These are phyloP conservation scores for Exserohilum rostratum DNA, from an alignment of 2,329 filamentous ascomycete genomes.

Conservation along the genomic window DNA sequence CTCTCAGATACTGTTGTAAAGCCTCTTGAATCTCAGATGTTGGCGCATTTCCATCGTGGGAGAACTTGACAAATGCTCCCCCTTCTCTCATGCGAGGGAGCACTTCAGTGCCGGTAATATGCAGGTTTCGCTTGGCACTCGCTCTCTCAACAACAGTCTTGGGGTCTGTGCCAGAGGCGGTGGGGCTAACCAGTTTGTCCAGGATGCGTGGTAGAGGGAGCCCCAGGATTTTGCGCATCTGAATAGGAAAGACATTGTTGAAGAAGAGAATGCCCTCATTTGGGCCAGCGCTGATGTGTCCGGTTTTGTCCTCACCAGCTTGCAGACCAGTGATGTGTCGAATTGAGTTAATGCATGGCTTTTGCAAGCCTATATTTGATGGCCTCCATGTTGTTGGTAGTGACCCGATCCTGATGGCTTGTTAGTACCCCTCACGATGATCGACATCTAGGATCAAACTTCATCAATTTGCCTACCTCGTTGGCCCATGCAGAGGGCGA, in stretches of 20 bases:
- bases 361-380: not conserved
- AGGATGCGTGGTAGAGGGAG: conserved; percentile 60
- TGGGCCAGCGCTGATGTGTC: conserved; percentile 77
- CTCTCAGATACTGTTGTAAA: conserved; percentile 67
- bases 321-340: conserved; percentile 46
- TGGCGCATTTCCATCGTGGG: conserved; percentile 56
- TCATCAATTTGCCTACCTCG: conserved; percentile 30
- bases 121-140: conserved; percentile 63
- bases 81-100: conserved; percentile 88
- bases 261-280: conserved; percentile 89
- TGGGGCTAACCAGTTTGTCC: conserved; percentile 58
- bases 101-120: conserved; percentile 78
- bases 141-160: conserved; percentile 61
- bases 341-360: conserved; percentile 12
- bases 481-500: conserved; percentile 23
- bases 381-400: conserved; percentile 5
- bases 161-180: conserved; percentile 62
- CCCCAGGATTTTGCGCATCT: conserved; percentile 67
- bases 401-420: conserved; percentile 18
- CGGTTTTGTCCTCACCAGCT: conserved; percentile 69
- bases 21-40: conserved; percentile 64
- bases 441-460: conserved; percentile 26
- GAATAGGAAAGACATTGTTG: conserved; percentile 87
- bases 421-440: conserved; percentile 30
- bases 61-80: conserved; percentile 90